A percentile compares a stretch with the other conserved stretches of the same genome.
Evolutionary conservation across 345 rosid genomes (phyloP).

Genomic region (Orychophragmus violaceus): DNA sequence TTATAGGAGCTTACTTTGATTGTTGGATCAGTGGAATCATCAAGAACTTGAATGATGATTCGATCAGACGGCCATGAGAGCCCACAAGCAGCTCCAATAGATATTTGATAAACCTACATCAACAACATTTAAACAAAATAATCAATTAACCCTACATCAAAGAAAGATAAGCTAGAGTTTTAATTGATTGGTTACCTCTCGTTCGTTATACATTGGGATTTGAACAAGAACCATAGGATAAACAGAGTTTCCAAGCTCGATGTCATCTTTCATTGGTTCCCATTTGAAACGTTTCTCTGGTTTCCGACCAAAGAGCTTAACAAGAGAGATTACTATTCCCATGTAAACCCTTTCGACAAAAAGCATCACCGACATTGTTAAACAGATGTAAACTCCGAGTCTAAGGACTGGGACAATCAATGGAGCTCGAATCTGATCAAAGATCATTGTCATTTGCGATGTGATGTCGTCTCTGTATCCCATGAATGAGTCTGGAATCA

Average conservation of each 20-base stretch:
- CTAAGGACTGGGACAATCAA: conserved; percentile 69
- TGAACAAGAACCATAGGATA: conserved; percentile 93
- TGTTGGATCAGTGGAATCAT: conserved; percentile 85
- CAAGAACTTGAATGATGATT: conserved; percentile 81
- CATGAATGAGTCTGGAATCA: conserved; percentile 46
- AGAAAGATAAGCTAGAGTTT: not conserved
- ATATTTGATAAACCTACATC: conserved; percentile 65
- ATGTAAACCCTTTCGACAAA: conserved; percentile 84
- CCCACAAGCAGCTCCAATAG: conserved; percentile 95
- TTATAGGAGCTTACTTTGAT: conserved; percentile 60
- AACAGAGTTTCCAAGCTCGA: conserved; percentile 72
- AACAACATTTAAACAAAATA: not conserved
- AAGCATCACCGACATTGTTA: conserved; percentile 83
- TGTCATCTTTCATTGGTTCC: conserved; percentile 81
- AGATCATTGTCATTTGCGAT: conserved; percentile 43
- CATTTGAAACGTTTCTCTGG: conserved; percentile 84
- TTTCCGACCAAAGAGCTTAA: conserved; percentile 69
- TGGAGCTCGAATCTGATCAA: conserved; percentile 76
- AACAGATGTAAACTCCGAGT: conserved; percentile 55
- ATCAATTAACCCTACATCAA: not conserved
- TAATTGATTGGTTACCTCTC: conserved; percentile 51
- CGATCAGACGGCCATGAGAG: conserved; percentile 99
- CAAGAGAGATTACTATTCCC: conserved; percentile 59
- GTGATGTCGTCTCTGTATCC: conserved; percentile 51
- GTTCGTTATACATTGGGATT: conserved; percentile 97